Evolutionary conservation across 805 yeast genomes (phyloP).

Genomic region (Kodamaea laetipori): DNA sequence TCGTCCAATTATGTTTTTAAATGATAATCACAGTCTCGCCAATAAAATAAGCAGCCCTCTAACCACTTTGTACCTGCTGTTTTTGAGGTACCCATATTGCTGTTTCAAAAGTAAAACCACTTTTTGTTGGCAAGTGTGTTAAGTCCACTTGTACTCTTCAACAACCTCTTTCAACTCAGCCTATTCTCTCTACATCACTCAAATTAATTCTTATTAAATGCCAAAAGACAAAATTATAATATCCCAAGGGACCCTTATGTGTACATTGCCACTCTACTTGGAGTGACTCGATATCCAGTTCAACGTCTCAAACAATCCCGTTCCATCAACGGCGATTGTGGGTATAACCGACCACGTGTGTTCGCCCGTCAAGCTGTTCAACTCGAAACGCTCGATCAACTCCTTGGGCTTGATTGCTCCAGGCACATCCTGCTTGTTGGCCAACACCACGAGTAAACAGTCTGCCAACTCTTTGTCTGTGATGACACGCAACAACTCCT

Average conservation of each 20-base stretch:
- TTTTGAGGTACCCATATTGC: too few species aligned
- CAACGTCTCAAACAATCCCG: slow-evolving; percentile 84
- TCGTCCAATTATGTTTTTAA: too few species aligned
- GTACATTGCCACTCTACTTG: slow-evolving; percentile 7
- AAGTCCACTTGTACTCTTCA: too few species aligned
- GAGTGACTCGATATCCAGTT: slow-evolving; percentile 78
- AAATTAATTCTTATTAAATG: slow-evolving; percentile 4
- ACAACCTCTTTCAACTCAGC: not conserved
- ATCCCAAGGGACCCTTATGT: not conserved
- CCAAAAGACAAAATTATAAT: slow-evolving; percentile 5
- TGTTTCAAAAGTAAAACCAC: too few species aligned
- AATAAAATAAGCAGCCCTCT: too few species aligned
- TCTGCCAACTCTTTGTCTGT: slow-evolving; percentile 82
- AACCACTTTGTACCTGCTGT: too few species aligned
- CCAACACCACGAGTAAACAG: slow-evolving; percentile 79
- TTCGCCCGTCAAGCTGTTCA: slow-evolving; percentile 56
- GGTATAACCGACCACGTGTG: slow-evolving; percentile 93
- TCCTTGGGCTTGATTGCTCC: slow-evolving; percentile 78
- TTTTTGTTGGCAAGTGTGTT: too few species aligned
- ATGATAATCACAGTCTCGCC: too few species aligned
- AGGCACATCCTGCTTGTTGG: slow-evolving; percentile 82
- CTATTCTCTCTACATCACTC: slow-evolving; percentile 1
- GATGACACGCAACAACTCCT: slow-evolving; percentile 74
- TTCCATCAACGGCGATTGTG: slow-evolving; percentile 85
- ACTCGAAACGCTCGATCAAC: slow-evolving; percentile 68